These are phyloP conservation scores for Claviceps spartinae DNA, from an alignment of 2,329 filamentous ascomycete genomes.

Conservation along the genomic window DNA sequence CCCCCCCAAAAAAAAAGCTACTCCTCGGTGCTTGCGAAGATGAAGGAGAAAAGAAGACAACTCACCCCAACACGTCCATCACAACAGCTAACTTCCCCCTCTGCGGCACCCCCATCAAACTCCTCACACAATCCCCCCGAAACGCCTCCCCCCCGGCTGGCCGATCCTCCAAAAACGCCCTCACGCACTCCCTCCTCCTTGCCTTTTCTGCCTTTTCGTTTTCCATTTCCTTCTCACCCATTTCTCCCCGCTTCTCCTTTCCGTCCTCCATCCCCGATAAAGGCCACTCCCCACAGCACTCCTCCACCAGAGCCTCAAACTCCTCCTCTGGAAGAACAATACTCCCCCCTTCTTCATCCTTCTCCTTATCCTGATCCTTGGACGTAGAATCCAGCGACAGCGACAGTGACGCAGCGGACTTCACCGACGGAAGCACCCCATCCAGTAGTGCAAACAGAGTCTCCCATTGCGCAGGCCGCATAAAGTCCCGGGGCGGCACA, in stretches of 20 bases:
- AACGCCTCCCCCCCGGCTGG: slow-evolving; percentile 40
- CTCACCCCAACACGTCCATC: slow-evolving; percentile 31
- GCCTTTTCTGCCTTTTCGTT: too few relatives aligned
- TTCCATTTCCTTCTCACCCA: too few relatives aligned
- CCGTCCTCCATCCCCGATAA: slow-evolving; percentile 13
- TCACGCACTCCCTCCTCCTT: slow-evolving; percentile 25
- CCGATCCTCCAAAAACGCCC: slow-evolving; percentile 38
- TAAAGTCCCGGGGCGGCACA: slow-evolving; percentile 21
- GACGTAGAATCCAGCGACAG: slow-evolving; percentile 8
- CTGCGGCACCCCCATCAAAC: slow-evolving; percentile 23
- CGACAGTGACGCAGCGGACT: slow-evolving; percentile 16
- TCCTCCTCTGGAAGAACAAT: slow-evolving; percentile 31
- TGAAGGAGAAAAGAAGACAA: background rate
- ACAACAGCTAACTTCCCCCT: slow-evolving; percentile 25
- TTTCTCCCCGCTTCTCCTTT: too few relatives aligned
- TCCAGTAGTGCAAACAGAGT: slow-evolving; percentile 41
- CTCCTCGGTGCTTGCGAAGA: background rate
- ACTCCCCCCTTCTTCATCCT: slow-evolving; percentile 2
- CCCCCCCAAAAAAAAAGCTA: too few relatives aligned
- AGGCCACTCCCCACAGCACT: slow-evolving; percentile 16
- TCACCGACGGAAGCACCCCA: slow-evolving; percentile 47
- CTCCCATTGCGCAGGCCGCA: slow-evolving; percentile 37
- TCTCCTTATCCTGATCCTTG: slow-evolving; percentile 20
- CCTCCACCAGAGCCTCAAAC: slow-evolving; percentile 32
- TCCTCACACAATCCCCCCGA: slow-evolving; percentile 31